Evolutionary conservation across 805 yeast genomes (phyloP).

Genomic region (Tetrapisispora arboricola): DNA sequence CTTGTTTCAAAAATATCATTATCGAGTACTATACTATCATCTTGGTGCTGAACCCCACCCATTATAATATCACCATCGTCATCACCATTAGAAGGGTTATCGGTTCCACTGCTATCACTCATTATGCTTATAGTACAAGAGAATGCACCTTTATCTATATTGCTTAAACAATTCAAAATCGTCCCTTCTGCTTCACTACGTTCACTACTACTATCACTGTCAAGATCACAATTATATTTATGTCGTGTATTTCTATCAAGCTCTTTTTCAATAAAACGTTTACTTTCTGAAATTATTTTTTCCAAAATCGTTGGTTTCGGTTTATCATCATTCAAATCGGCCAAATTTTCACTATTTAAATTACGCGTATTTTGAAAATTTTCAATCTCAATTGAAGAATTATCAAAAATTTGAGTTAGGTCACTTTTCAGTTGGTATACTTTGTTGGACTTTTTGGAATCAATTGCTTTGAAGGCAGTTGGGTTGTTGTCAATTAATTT

Average conservation of each 20-base stretch:
- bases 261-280: not conserved
- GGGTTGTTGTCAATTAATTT: not conserved
- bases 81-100: not conserved
- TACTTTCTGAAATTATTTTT: slow-evolving; percentile 1
- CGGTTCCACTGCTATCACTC: not conserved
- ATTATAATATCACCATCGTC: not conserved
- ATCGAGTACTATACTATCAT: not conserved
- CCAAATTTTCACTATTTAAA: not conserved
- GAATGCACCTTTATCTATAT: not conserved
- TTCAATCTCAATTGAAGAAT: not conserved
- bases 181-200: not conserved
- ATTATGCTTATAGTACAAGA: not conserved
- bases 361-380: not conserved
- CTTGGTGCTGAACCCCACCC: not conserved
- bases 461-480: not conserved
- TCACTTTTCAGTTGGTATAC: not conserved
- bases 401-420: not conserved
- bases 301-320: not conserved
- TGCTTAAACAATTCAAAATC: not conserved
- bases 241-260: not conserved
- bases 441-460: not conserved
- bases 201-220: not conserved
- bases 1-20: slow-evolving; percentile 1
- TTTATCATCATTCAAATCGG: slow-evolving; percentile 3
- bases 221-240: not conserved